A percentile compares a stretch with the other conserved stretches of the same genome.
These are phyloP conservation scores for Daldinia sp. DNA, from an alignment of 2,329 filamentous ascomycete species.

Conservation along the genomic window DNA sequence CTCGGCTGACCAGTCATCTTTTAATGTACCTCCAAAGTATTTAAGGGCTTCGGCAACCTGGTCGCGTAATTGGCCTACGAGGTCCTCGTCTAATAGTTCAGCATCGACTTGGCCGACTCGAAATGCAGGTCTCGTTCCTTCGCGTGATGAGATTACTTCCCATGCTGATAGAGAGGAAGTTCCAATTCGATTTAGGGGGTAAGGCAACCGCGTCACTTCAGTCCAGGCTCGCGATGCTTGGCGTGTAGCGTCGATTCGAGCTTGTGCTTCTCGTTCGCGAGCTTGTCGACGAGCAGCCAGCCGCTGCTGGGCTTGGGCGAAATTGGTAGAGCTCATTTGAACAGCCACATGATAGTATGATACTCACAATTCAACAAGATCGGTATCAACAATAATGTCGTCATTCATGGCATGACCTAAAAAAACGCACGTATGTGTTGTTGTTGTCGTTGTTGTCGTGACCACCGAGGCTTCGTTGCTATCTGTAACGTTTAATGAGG, in stretches of 20 bases:
- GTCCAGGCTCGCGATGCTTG: constrained; percentile 63
- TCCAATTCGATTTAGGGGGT: constrained; percentile 68
- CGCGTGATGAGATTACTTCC: constrained; percentile 75
- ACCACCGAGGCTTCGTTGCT: not conserved
- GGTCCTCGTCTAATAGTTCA: constrained; percentile 91
- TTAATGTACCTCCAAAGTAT: constrained; percentile 78
- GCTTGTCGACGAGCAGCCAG: constrained; percentile 81
- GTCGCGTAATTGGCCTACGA: constrained; percentile 82
- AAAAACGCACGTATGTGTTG: constrained; percentile 2
- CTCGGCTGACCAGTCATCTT: constrained; percentile 88
- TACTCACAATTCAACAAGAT: constrained; percentile 1
- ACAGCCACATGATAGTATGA: constrained; percentile 28
- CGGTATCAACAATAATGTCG: constrained; percentile 4
- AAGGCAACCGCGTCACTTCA: constrained; percentile 65
- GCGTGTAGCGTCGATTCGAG: constrained; percentile 60
- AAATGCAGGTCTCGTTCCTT: constrained; percentile 85
- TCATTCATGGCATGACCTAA: constrained; percentile 21
- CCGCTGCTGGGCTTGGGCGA: constrained; percentile 88
- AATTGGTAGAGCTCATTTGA: constrained; percentile 67
- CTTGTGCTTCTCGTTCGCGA: constrained; percentile 72
- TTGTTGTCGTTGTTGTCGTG: not conserved
- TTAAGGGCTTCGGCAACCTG: constrained; percentile 90
- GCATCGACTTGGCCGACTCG: constrained; percentile 96
- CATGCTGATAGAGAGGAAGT: constrained; percentile 63
- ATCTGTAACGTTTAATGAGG: constrained; percentile 36